Evolutionary conservation across 176 grass and related monocot species (phyloP), one percentile per base, ranked within the genome.

Genomic region (Phyllostachys edulis): DNA sequence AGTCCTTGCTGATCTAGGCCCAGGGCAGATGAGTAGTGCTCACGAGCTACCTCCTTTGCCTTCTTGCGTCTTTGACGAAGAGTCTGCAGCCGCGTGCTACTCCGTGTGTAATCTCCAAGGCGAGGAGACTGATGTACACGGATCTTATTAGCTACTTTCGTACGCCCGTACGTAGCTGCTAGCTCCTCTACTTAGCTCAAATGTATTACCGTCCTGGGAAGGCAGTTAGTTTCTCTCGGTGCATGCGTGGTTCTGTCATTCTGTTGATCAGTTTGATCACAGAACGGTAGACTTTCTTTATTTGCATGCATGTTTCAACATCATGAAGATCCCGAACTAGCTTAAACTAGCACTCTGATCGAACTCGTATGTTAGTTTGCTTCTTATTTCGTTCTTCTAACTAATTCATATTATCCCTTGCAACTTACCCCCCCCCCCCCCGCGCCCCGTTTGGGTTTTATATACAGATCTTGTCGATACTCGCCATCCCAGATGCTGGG

Each of bases 41-140:
- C 84, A 90, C 61, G 84, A 84, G 69, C 89, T 90, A 75, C 89
- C 89, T 45, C 89, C 89, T n/a, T 9, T 90, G 85, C 89, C 89
- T 68, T 66, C 84, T 12, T 90, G 89, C 36, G 24, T 87, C 36
- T 84, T 84, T 36, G 67, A 74, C 9, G 84, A 90, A 1, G 84
- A 87, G 17, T 32, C 79, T 32, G 67, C 59, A 6, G 21, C 60
- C 7, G 40, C 84, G 36, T 90, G 84, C 89, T 90, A 87, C 80
- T 75, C 84, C 4, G 40, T 24, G 62, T 78, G 84, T 20, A 64
- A 76, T 50, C 80, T 79, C 60, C 67, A 87, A 5, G 80, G 76
- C 17, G 88, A 69, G 54, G 89, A 80, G 61, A 61, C 67, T 69
- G 84, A 79, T 68, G 51, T 73, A 40, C 68, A 56, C 42, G 75